Base-by-base conservation (phyloP, 768 basidiomycete species). In the Boletus reticuloceps region DNA sequence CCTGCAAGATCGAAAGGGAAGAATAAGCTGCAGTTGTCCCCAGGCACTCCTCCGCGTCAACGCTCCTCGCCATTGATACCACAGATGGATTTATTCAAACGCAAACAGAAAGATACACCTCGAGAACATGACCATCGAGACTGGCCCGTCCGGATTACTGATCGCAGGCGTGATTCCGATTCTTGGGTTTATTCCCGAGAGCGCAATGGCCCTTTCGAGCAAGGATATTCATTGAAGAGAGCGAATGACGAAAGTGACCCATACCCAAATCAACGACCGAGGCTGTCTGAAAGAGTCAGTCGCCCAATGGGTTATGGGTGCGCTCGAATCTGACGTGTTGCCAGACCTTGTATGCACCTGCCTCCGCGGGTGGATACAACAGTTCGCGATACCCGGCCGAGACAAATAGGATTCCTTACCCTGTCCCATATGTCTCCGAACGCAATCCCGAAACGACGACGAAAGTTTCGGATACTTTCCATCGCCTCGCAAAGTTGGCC, bases 1-100 rank as follows among this genome's bases (percentile, higher is more conserved):
- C 14, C 46, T 19, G 44, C 39, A 22, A 69, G 61, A 53, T 51
- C 60, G 43, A 71, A 63, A 48, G 56, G 56, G 14, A 71, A 65
- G 51, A 55, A 59, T 48, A 68, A 53, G 32, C 29, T 27, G 7
- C 67, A 59, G 29, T n/a, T 40, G 2, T 57, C 67, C 19, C 59
- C 66, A 11, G 38, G 47, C 45, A 68, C 64, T 39, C 64, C 62
- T 22, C 50, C 29, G 37, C 64, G 41, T 34, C 62, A 58, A 17
- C 59, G 60, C 55, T 74, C 72, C 51, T 68, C 72, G 36, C 75
- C 80, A 10, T 59, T 79, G 50, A 66, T 71, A 29, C 67, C 80
- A 25, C 80, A 81, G 60, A 66, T 72, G 20, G 79, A 80, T 59
- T 61, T 77, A 48, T 81, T 77, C 58, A 74, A 60, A 47, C 67